Conservation (phyloP, 129 eudicot species). For the Smallanthus sonchifolius region DNA sequence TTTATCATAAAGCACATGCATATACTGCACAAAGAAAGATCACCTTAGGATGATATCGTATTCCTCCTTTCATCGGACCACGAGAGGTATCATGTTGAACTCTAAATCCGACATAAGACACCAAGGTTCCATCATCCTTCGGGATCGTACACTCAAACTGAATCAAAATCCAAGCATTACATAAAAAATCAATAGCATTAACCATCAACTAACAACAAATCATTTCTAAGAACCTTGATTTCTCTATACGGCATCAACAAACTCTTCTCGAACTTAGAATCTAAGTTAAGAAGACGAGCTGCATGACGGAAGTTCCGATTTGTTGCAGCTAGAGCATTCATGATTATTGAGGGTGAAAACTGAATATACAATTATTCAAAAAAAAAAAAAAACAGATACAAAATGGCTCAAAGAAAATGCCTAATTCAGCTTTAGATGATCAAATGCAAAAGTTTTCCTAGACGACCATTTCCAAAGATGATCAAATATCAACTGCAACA, state of each 20-base stretch:
- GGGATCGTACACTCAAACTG: conserved; percentile 79
- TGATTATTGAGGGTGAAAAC: neutral
- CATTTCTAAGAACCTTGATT: conserved; percentile 44
- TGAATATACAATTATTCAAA: neutral
- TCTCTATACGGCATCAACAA: conserved; percentile 76
- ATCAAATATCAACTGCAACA: neutral
- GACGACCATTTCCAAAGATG: neutral
- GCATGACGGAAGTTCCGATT: conserved; percentile 68
- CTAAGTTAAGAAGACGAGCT: conserved; percentile 57
- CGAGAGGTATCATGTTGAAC: conserved; percentile 83
- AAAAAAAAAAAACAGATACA: neutral
- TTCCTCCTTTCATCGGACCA: conserved; percentile 90
- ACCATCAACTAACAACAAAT: neutral
- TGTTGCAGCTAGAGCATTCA: conserved; percentile 79
- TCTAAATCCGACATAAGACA: conserved; percentile 59
- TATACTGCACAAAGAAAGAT: no score
- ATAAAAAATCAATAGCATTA: neutral
- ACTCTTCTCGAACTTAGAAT: conserved; percentile 65
- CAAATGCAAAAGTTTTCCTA: neutral
- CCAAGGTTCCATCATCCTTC: conserved; percentile 65
- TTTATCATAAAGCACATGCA: neutral
- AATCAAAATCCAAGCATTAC: conserved; percentile 12
- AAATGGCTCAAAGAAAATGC: neutral
- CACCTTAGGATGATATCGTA: conserved; percentile 80
- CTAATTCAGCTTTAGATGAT: neutral